Base-by-base conservation (phyloP, 495 filamentous ascomycete species). In the Penicillium tannophilum region DNA sequence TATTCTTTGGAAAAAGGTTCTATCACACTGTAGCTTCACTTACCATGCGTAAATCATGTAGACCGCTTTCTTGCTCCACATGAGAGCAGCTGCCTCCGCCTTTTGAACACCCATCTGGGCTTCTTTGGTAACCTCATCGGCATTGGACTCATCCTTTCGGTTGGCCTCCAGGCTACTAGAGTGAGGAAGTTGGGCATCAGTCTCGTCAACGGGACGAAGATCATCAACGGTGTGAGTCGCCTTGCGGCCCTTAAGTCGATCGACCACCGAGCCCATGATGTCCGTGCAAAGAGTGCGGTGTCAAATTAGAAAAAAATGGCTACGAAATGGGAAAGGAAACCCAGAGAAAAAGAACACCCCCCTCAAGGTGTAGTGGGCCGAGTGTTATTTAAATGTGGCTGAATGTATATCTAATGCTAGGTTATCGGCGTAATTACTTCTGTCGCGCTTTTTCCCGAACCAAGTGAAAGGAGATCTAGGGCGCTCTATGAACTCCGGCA, bases 51-150 rank as follows among this genome's bases (percentile, higher is more conserved):
- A 72, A n/a, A 46, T 55, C 1, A 57, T 39, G 9, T 63, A 63
- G 4, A 72, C 52, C 1, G 63, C 63, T 35, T 55, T 60, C 50
- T 61, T 65, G 12, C 60, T 58, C 69, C 69, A 72, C 16, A 58
- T 46, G 7, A 58, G 41, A 19, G 66, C 66, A 39, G 69, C 61
- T 12, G 69, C 66, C 39, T 72, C 69, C 0, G 64, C 66, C 20
- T 67, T 62, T 8, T 60, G 62, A 47, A 72, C 66, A 54, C 66
- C 69, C 60, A 65, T 58, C 35, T 69, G 66, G 33, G 28, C 31
- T 35, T 36, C 49, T 10, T 17, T 35, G 30, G 49, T 52, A 7
- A 52, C 20, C 17, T 41, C 49, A 12, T 39, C 16, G 3, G 49
- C 24, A 8, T 30, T 24, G 2, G 16, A 7, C 14, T 49, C 46